Conservation (phyloP, 352 stramenopile genomes). For the Poterioochromonas sp. region DNA sequence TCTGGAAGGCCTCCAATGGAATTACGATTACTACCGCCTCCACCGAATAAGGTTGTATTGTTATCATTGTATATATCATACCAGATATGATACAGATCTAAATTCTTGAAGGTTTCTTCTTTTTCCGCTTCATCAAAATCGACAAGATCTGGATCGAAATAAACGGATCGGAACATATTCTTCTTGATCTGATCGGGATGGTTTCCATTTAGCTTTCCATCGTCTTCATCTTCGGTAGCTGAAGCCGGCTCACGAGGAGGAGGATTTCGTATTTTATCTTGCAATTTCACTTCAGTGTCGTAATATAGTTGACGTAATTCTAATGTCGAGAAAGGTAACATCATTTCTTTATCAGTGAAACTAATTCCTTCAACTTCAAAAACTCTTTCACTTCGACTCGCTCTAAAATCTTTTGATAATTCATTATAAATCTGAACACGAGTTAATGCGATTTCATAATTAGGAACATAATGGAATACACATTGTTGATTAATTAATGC, state of each 20-base stretch:
- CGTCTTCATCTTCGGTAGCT: not conserved
- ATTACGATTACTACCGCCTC: not conserved
- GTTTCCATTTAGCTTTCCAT: not conserved
- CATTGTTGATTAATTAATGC: constrained; percentile 28
- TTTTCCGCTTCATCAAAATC: not conserved
- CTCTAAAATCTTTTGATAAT: not conserved
- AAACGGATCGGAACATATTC: not conserved
- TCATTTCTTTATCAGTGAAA: not conserved
- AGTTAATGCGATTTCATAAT: not conserved
- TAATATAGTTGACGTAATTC: not conserved
- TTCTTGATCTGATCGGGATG: too few species aligned
- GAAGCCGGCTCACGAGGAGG: too few species aligned
- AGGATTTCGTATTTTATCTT: too few species aligned
- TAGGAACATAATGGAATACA: not conserved
- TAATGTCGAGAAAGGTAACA: not conserved
- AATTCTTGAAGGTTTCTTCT: not conserved
- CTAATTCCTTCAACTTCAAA: too few species aligned
- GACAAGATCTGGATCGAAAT: not conserved
- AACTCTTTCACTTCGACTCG: not conserved
- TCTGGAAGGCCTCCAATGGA: too few species aligned
- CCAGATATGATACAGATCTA: constrained; percentile 11
- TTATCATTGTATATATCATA: not conserved
- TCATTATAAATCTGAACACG: not conserved
- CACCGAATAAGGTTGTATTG: not conserved
- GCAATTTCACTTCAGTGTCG: not conserved